Base-by-base conservation (phyloP, 1,284 basidiomycete species). In the Papiliotrema terrestris region DNA sequence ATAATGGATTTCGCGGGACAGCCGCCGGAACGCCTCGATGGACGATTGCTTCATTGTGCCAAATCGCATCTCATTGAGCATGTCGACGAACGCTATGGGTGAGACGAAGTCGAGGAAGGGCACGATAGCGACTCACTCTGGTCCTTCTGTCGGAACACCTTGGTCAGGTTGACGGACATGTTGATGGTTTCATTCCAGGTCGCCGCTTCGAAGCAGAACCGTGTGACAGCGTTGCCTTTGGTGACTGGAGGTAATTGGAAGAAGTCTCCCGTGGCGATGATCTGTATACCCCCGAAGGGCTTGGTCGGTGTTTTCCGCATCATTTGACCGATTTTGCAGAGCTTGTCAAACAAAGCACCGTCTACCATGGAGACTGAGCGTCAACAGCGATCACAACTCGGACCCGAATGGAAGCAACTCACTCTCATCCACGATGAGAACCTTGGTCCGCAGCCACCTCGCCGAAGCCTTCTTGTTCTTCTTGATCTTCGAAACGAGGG, bases 341-440 rank as follows among this genome's bases (percentile, higher is more conserved):
- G 71, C 57, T 74, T 76, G 63, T 78, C 77, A 48, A 78, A 78
- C 1, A 98, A 80, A 25, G 86, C 84, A 0, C 90, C 94, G 54
- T 98, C 96, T 1, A 99, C 84, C 95, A 98, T 98, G 0, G 95
- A 98, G 3, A 96, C 93, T 97, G 62, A 11, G 22, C 15, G 46
- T 43, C 35, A 60, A 48, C 54, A 29, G n/a, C n/a, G n/a, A n/a
- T n/a, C n/a, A n/a, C n/a, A n/a, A n/a, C n/a, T n/a, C n/a, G n/a
- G n/a, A n/a, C n/a, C n/a, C n/a, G n/a, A n/a, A n/a, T n/a, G n/a
- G n/a, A n/a, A n/a, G n/a, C n/a, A n/a, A n/a, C 76, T 60, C 60
- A 93, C 93, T 84, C 83, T 98, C 95, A 72, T 99, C 95, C 51
- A 99, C 87, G 65, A 99, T 87, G 35, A 98, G 82, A 1, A 93